phyloP scores from a whole-genome alignment of 139 green algal species.

The Haematococcus sp. region DNA sequence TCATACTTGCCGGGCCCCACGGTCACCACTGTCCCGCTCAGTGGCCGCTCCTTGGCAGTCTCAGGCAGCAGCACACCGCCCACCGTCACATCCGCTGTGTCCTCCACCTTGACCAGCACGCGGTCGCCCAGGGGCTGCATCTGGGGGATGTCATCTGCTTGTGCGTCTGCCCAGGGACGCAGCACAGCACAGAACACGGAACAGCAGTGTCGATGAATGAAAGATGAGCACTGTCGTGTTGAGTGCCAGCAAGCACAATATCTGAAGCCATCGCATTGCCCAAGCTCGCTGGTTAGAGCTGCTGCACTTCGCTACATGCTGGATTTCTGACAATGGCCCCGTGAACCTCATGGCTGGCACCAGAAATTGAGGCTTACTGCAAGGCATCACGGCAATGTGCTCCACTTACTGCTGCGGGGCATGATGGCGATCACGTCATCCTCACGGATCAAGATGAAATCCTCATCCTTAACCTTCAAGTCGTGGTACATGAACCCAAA shows the following conservation, averaged over 20 bases:
- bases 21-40: slow-evolving; percentile 63
- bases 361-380: not conserved
- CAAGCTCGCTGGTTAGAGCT: not conserved
- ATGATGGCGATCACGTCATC: slow-evolving; percentile 90
- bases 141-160: slow-evolving; percentile 82
- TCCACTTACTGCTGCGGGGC: slow-evolving; percentile 26
- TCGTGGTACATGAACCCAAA: slow-evolving; percentile 93
- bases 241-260: too few species aligned
- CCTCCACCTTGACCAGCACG: slow-evolving; percentile 83
- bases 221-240: not conserved
- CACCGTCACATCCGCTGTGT: slow-evolving; percentile 70
- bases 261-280: not conserved
- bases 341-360: too few species aligned
- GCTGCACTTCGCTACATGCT: too few species aligned
- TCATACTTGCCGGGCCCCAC: slow-evolving; percentile 71
- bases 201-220: not conserved
- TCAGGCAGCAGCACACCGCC: slow-evolving; percentile 93
- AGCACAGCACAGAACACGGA: not conserved
- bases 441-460: slow-evolving; percentile 86
- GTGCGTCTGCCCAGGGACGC: slow-evolving; percentile 50
- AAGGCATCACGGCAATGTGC: not conserved
- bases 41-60: slow-evolving; percentile 81
- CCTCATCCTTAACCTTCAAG: slow-evolving; percentile 58
- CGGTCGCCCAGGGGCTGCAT: slow-evolving; percentile 83
- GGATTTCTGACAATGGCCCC: too few species aligned